Conservation (phyloP, 257 asterid genomes). For the Solanum dulcamara region DNA sequence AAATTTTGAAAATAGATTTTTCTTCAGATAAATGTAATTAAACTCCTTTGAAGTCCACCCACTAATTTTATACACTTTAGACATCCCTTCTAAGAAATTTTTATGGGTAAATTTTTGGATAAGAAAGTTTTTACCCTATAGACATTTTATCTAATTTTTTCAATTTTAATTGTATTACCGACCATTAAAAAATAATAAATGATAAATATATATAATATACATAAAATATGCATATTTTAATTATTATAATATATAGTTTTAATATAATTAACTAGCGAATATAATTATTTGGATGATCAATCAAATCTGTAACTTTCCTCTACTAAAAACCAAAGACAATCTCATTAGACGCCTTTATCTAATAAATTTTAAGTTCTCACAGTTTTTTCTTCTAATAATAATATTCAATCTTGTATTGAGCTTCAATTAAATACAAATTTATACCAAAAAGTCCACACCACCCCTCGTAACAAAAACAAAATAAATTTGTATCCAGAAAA, state of each 20-base stretch:
- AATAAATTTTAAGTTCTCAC: not conserved
- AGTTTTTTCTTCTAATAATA: not conserved
- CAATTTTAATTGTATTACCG: no score
- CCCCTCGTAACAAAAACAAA: no score
- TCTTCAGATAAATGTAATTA: not conserved
- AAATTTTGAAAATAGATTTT: not conserved
- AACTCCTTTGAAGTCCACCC: not conserved
- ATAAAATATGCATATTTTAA: no score
- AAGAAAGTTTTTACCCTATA: no score
- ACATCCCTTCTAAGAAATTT: not conserved
- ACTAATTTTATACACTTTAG: not conserved
- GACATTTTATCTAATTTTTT: no score
- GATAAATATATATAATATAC: not conserved
- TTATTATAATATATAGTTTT: no score
- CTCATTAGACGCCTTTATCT: not conserved
- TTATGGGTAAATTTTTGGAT: no score
- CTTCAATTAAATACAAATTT: no score
- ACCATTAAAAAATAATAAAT: not conserved
- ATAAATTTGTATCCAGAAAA: no score
- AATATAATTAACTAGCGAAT: not conserved
- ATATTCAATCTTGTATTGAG: no score
- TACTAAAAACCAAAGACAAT: not conserved
- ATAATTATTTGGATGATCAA: not conserved
- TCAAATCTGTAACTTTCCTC: not conserved
- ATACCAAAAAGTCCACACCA: no score